Evolutionary conservation across 257 asterid genomes (phyloP), one percentile per base, ranked within the genome.

Genomic region (Mitragyna speciosa): DNA sequence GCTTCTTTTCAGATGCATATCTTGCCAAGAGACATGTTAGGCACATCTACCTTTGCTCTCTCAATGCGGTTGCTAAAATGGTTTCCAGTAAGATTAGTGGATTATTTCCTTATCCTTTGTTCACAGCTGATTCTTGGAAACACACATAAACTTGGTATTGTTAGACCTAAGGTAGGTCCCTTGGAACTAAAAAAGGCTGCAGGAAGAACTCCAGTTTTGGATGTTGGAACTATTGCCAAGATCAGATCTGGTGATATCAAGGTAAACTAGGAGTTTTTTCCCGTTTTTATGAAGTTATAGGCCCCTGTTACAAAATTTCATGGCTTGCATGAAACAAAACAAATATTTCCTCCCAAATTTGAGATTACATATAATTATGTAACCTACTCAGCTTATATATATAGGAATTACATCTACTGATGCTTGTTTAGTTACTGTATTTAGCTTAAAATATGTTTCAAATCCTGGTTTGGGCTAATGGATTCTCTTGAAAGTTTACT

Each of bases 171-270:
- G 41, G 24, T 61, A 47, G 87, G 85, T 5, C 85, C 87, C 1
- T 49, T 81, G 76, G 87, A 81, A 75, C 81, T 84, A 7, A 84
- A 84, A 74, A 84, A 63, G 5, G 76, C 68, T 5, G 77, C 67
- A 12, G 87, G 87, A 15, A 84, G 78, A 56, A 84, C 87, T 31
- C 85, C 85, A 58, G 87, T 84, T 54, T 63, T 84, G 61, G 87
- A 81, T 61, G 74, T 78, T 43, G 87, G 87, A 69, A 66, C 87
- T 49, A 17, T 84, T 61, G 83, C 82, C 14, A 81, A 70, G 36
- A 84, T 84, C 70, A 84, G 81, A 64, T 73, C 85, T 19, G 80
- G 85, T 17, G 79, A 84, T 22, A 78, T 78, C 43, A 75, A 75
- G 52, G 85, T 84, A 63, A 73, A 28, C 24, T 61, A 5, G 2